A percentile compares a stretch with the other conserved stretches of the same genome.
phyloP scores from a whole-genome alignment of 2,329 filamentous ascomycete species.

The Trichoderma oligosporum region DNA sequence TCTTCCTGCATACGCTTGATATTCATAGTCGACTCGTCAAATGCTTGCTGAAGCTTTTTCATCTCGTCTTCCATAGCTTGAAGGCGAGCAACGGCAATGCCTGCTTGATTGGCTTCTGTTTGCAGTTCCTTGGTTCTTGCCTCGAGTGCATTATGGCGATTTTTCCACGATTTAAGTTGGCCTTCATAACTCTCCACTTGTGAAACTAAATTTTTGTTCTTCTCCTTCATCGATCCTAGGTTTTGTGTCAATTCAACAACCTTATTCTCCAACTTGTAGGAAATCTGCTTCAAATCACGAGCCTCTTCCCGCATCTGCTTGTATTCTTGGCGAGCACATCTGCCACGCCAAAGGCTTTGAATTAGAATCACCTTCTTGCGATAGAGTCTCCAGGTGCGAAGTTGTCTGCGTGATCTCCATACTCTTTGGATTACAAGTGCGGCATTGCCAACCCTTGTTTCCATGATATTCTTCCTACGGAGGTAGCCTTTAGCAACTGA shows the following conservation, averaged over 20 bases:
- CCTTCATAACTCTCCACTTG: constrained; percentile 95
- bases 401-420: constrained; percentile 77
- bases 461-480: constrained; percentile 85
- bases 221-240: constrained; percentile 83
- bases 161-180: constrained; percentile 95
- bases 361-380: constrained; percentile 84
- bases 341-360: constrained; percentile 91
- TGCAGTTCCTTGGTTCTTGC: constrained; percentile 89
- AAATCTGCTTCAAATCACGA: constrained; percentile 97
- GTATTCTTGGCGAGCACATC: constrained; percentile 74
- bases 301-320: constrained; percentile 92
- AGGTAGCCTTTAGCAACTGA: constrained; percentile 89
- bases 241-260: constrained; percentile 96
- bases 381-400: constrained; percentile 81
- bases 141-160: constrained; percentile 84
- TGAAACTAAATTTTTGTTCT: constrained; percentile 83
- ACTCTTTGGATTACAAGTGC: constrained; percentile 84
- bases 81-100: constrained; percentile 86
- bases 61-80: constrained; percentile 94
- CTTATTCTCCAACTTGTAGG: constrained; percentile 99
- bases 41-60: constrained; percentile 81
- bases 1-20: constrained; percentile 95
- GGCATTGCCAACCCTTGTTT: constrained; percentile 89
- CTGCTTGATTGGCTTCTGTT: constrained; percentile 93
- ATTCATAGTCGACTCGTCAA: constrained; percentile 84